A percentile compares a stretch with the other conserved stretches of the same genome.
These are phyloP conservation scores for Phytopythium montanum DNA, from an alignment of 352 stramenopile species.

Conservation along the genomic window DNA sequence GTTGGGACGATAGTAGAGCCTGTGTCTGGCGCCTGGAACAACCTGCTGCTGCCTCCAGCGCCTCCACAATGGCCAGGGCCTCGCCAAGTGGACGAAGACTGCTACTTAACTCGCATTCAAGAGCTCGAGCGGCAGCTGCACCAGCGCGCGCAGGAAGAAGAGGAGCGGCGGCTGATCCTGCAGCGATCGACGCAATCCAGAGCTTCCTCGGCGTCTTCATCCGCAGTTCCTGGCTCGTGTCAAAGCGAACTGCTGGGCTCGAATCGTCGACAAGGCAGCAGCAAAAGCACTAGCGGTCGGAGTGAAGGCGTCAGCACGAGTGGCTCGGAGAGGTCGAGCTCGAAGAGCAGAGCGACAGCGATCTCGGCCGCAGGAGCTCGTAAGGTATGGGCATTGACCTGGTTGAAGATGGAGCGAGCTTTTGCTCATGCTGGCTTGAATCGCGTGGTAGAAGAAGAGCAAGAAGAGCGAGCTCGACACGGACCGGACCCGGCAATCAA, in stretches of 20 bases:
- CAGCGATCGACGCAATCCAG: background rate
- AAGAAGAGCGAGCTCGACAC: background rate
- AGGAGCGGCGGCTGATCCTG: slow-evolving; percentile 20
- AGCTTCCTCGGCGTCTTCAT: background rate
- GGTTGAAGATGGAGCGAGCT: background rate
- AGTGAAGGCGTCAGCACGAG: background rate
- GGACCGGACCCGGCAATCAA: background rate
- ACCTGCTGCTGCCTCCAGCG: background rate
- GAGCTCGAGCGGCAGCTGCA: slow-evolving; percentile 27
- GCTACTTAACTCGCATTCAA: slow-evolving; percentile 19
- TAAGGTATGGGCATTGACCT: background rate
- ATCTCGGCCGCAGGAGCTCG: background rate
- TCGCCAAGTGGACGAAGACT: slow-evolving; percentile 14
- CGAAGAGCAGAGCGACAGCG: background rate
- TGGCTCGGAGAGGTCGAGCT: background rate
- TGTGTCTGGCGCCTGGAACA: background rate
- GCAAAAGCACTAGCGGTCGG: background rate
- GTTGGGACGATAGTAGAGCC: background rate
- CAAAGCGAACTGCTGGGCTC: background rate
- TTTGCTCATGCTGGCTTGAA: background rate
- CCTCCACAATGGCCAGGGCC: background rate
- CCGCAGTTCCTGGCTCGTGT: background rate
- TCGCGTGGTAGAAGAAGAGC: background rate
- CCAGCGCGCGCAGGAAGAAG: slow-evolving; percentile 18
- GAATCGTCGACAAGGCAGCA: background rate